Conservation (phyloP, 2,329 filamentous ascomycete genomes). For the Colletotrichum eremochloae region DNA sequence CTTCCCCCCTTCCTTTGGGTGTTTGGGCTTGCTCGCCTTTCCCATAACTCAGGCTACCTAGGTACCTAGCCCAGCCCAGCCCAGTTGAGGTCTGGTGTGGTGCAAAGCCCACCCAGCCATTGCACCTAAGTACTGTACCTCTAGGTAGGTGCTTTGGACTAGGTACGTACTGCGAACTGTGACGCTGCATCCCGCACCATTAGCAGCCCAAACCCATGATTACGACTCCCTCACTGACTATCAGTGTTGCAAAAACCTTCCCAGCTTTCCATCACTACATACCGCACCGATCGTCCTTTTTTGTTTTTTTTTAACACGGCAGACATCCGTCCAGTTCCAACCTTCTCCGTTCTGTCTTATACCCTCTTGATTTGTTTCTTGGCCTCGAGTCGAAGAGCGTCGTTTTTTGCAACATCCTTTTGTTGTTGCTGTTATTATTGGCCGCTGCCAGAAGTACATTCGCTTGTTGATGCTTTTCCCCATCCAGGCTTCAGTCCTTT, state of each 20-base stretch:
- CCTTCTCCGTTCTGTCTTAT: slow-evolving; percentile 34
- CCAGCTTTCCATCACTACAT: slow-evolving; percentile 15
- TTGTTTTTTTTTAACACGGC: neutral
- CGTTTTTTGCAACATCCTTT: slow-evolving; percentile 15
- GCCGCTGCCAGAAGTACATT: slow-evolving; percentile 16
- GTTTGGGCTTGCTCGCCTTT: neutral
- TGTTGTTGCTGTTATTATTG: slow-evolving; percentile 7
- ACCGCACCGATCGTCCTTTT: slow-evolving; percentile 22
- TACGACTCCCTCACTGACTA: slow-evolving; percentile 14
- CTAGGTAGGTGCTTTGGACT: neutral
- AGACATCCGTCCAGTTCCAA: slow-evolving; percentile 17
- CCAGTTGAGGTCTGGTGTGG: neutral
- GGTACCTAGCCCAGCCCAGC: slow-evolving; percentile 16
- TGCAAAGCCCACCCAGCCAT: slow-evolving; percentile 10
- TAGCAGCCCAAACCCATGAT: slow-evolving; percentile 5
- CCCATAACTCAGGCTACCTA: neutral
- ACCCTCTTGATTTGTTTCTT: slow-evolving; percentile 35
- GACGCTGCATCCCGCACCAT: neutral
- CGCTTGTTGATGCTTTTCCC: slow-evolving; percentile 18
- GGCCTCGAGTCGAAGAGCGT: slow-evolving; percentile 4
- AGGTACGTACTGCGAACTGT: neutral
- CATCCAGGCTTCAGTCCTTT: slow-evolving; percentile 27
- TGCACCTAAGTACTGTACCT: too few species aligned
- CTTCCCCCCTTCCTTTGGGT: neutral
- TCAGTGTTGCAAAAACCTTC: slow-evolving; percentile 10